Evolutionary conservation across 164 flowering plant genomes (phyloP), one percentile per base, ranked within the genome.

Genomic region (Cinnamomum chago): DNA sequence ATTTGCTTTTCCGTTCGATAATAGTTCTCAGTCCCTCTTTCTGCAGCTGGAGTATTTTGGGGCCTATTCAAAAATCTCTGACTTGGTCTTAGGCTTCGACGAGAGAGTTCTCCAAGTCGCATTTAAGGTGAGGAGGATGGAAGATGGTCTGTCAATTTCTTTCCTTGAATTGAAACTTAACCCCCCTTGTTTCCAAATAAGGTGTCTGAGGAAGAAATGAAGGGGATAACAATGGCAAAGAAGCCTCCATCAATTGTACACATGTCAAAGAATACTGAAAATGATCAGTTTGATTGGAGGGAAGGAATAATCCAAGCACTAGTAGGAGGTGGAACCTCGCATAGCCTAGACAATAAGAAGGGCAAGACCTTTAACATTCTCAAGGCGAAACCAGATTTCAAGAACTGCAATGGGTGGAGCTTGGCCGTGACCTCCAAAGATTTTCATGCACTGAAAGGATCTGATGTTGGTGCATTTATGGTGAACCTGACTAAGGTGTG

Each of bases 401-500:
- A 89, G 72, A 95, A 90, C 60, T 84, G 86, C 74, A 81, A 92
- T 70, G 99, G 99, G 0, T 86, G 97, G 95, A 93, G 92, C 82
- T 22, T 78, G 25, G 79, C 88, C 0, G 91, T 90, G 71, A 84
- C 78, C 55, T 71, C 47, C 23, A 82, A 83, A 40, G 76, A 86
- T n/a, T 58, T 81, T 70, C 58, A 72, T 0, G 79, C 81, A 20
- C 67, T 93, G 28, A 82, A 76, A 72, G 86, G 82, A 6, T 83
- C 92, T 10, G 58, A 82, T 3, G 74, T 88, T 58, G 93, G 98
- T 3, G 71, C 89, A 7, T 88, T 90, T 83, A 82, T 88, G 88
- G 99, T 93, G 65, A 93, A 90, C 74, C 75, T 95, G 75, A 91
- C 90, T 47, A 86, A 80, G 88, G 98, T 92, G 2, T 52, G 81